Base-by-base conservation (phyloP, 768 basidiomycete species). In the Porpolomopsis calyptriformis region DNA sequence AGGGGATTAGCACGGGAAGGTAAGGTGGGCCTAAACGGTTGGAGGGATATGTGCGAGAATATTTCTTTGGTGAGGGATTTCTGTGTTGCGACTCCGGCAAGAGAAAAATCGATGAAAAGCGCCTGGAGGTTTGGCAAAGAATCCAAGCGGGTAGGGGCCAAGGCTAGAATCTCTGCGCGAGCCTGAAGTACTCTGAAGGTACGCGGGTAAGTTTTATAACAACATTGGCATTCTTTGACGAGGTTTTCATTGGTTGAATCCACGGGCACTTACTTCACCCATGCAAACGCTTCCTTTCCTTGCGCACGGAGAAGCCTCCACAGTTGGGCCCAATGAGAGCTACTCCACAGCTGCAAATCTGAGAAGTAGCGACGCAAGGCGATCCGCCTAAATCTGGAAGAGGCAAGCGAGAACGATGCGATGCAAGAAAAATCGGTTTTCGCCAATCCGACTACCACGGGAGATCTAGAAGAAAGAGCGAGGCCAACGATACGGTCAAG, bases 201-300 rank as follows among this genome's bases (percentile, higher is more conserved):
- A n/a, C n/a, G n/a, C n/a, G n/a, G n/a, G n/a, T n/a, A n/a, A n/a
- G n/a, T n/a, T n/a, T n/a, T n/a, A n/a, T n/a, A n/a, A n/a, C n/a
- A n/a, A n/a, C n/a, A n/a, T n/a, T n/a, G n/a, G n/a, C n/a, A n/a
- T n/a, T n/a, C n/a, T n/a, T n/a, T n/a, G n/a, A n/a, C n/a, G n/a
- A n/a, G n/a, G n/a, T n/a, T n/a, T n/a, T n/a, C n/a, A n/a, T n/a
- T n/a, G n/a, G n/a, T n/a, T n/a, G n/a, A n/a, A n/a, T n/a, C n/a
- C n/a, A n/a, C n/a, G n/a, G n/a, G 56, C 34, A 65, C 71, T 49
- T 49, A 78, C 76, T 61, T 72, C 37, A 75, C 66, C 69, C 74
- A 76, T 26, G 52, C 48, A 50, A 70, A 68, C 4, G 67, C 68
- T 40, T 47, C 26, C 36, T 47, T 35, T 51, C 45, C 47, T 51